Base-by-base conservation (phyloP, 169 alveolate genomes). In the Theileria luwenshuni region DNA sequence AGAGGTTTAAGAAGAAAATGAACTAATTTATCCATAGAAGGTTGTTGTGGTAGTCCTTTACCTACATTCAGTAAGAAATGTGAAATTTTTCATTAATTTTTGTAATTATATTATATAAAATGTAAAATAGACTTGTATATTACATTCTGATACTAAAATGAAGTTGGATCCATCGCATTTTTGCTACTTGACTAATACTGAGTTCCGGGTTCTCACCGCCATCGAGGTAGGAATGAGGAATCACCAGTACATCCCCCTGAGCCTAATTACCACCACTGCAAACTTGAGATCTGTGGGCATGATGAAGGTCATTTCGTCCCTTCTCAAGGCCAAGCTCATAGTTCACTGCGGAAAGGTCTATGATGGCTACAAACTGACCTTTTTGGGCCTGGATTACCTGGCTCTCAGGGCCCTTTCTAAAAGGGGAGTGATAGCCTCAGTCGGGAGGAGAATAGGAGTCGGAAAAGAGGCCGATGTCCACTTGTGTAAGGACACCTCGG, bases 401-500 rank as follows among this genome's bases (percentile, higher is more conserved):
- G 99, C 99, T 21, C 86, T 98, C 71, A 90, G 97, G 67, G 96
- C 98, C 3, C 89, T 96, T 54, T 85, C 91, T 81, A 94, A 96
- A 76, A 91, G 99, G 74, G 99, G 99, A 51, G 87, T 88, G 30
- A 89, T 97, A 67, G 90, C 85, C 17, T 92, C 94, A 43, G 96
- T 97, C 0, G 98, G 98, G 10, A 85, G 92, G 48, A 93, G 98
- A 70, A 90, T 96, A 41, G 99, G 99, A 54, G 99, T 97, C 25
- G 99, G 99, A 38, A 98, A 98, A 85, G 99, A 98, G 91, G 93
- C 98, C 54, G 99, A 98, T 72, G 97, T 98, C 25, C 99, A 97
- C 80, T 85, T 96, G 23, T 96, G 98, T 65, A 91, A 87, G 43
- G 96, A 93, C 74, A 81, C 90, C 28, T 95, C 94, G 51, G 99